Evolutionary conservation across 768 basidiomycete genomes (phyloP).

Genomic region (Phaeotremella fagi): DNA sequence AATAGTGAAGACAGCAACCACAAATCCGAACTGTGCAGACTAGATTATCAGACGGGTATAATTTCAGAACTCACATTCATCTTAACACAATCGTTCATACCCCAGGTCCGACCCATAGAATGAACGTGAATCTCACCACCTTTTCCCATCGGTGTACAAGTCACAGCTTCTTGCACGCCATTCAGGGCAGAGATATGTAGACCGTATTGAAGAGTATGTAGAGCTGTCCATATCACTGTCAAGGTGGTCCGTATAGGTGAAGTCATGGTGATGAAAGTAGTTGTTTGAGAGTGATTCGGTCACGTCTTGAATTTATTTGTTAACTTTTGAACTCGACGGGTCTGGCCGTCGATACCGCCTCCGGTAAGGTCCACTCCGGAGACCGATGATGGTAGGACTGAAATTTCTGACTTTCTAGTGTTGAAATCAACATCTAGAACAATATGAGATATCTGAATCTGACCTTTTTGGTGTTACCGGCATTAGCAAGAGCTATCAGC

Average conservation of each 20-base stretch:
- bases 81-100: conserved; percentile 20
- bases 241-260: conserved; percentile 13
- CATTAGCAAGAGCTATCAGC: neutral
- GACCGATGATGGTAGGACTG: no score
- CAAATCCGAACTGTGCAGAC: conserved; percentile 64
- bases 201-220: conserved; percentile 55
- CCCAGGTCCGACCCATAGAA: neutral
- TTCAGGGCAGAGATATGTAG: conserved; percentile 86
- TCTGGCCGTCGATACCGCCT: no score
- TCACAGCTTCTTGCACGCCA: conserved; percentile 62
- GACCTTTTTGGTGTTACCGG: neutral
- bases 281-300: neutral
- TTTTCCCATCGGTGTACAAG: conserved; percentile 15
- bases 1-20: conserved; percentile 78
- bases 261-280: neutral
- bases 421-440: no score
- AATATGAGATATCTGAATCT: neutral
- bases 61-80: conserved; percentile 23
- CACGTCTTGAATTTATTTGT: no score
- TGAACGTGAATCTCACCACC: conserved; percentile 6
- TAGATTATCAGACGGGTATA: conserved; percentile 3
- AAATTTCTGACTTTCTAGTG: no score
- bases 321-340: no score
- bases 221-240: conserved; percentile 32
- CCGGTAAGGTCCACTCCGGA: no score